Percentiles rank a stretch among this genome's conserved stretches.
Conservation (phyloP, 805 yeast species). For the Isabelozyma heimii region DNA sequence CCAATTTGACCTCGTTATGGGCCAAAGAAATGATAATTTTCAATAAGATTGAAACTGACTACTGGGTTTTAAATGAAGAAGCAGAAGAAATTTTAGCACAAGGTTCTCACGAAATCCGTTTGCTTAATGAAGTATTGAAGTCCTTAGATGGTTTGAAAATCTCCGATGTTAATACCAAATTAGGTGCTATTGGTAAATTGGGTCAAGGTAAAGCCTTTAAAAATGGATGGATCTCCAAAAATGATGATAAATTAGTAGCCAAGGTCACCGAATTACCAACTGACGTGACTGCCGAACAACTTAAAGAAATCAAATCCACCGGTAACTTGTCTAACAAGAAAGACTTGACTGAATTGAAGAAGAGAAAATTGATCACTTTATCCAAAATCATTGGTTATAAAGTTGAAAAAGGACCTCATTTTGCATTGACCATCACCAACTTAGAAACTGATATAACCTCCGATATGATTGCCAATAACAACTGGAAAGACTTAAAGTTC, state of each 20-base stretch:
- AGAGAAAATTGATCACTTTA: constrained; percentile 79
- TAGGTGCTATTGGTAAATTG: constrained; percentile 82
- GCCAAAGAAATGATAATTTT: constrained; percentile 80
- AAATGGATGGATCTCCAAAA: constrained; percentile 92
- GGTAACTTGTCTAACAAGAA: constrained; percentile 62
- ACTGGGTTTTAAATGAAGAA: constrained; percentile 75
- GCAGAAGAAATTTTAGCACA: constrained; percentile 72
- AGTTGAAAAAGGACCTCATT: constrained; percentile 79
- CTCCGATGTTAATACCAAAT: constrained; percentile 63
- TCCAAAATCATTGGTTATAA: constrained; percentile 73
- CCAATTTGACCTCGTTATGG: constrained; percentile 83
- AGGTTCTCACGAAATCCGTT: constrained; percentile 89
- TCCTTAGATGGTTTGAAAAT: constrained; percentile 79
- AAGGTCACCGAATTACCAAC: constrained; percentile 55
- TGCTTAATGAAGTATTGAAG: constrained; percentile 70
- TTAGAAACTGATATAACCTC: constrained; percentile 91
- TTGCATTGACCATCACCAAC: constrained; percentile 74
- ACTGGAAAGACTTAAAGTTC: constrained; percentile 82
- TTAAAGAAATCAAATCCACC: constrained; percentile 53
- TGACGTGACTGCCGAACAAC: constrained; percentile 65
- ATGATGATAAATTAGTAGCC: constrained; percentile 73
- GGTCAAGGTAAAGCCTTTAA: constrained; percentile 98
- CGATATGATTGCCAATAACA: constrained; percentile 82
- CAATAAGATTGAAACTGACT: constrained; percentile 69
- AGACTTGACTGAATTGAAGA: constrained; percentile 80